Conservation (phyloP, 768 basidiomycete species). For the Termitomyces sp. region DNA sequence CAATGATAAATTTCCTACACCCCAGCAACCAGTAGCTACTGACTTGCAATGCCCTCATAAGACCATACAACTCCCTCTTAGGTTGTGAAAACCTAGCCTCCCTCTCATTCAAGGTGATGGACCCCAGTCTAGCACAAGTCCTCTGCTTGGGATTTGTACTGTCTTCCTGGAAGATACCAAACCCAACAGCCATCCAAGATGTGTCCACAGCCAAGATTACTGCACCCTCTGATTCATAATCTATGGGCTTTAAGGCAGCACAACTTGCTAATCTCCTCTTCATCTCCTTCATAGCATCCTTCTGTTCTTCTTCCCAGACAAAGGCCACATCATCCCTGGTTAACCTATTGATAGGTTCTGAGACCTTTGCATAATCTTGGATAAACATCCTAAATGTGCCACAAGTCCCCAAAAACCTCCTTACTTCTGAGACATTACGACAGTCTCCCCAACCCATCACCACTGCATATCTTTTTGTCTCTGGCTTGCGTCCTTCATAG, state of each 20-base stretch:
- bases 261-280: neutral
- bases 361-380: neutral
- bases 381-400: neutral
- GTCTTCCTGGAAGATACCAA: slow-evolving; percentile 25
- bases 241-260: neutral
- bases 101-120: slow-evolving; percentile 12
- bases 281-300: neutral
- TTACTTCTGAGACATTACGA: neutral
- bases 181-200: neutral
- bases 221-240: neutral
- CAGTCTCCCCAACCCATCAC: neutral
- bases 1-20: no score
- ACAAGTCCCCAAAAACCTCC: neutral
- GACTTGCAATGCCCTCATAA: no score
- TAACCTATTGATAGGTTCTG: neutral
- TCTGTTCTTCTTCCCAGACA: slow-evolving; percentile 5
- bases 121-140: neutral
- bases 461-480: neutral
- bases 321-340: slow-evolving; percentile 14
- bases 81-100: slow-evolving; percentile 20
- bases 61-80: slow-evolving; percentile 26
- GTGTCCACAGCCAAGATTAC: neutral
- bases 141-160: slow-evolving; percentile 20
- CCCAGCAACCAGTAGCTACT: no score
- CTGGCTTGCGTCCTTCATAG: neutral